Evolutionary conservation across 768 basidiomycete species (phyloP).

Genomic region (Psilocybe azurescens): DNA sequence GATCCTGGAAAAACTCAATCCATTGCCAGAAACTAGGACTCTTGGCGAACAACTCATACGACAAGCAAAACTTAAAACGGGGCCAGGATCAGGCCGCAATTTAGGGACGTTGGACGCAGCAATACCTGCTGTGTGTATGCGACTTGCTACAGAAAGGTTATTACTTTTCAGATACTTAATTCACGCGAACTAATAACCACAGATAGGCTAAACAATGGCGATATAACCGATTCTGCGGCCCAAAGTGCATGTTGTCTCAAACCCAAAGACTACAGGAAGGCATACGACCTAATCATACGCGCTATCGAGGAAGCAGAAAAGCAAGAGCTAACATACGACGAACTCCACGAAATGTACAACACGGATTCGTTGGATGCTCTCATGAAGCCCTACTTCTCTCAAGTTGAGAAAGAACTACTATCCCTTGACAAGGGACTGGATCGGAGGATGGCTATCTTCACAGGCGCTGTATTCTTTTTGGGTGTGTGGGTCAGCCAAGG

Average conservation of each 20-base stretch:
- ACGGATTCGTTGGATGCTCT: constrained; percentile 15
- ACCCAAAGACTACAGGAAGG: constrained; percentile 33
- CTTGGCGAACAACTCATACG: constrained; percentile 33
- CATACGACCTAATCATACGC: constrained; percentile 29
- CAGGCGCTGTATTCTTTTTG: constrained; percentile 51
- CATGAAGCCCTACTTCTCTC: constrained; percentile 32
- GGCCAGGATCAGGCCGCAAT: constrained; percentile 54
- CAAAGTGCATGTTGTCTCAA: constrained; percentile 37
- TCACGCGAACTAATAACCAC: not conserved
- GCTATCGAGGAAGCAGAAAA: constrained; percentile 27
- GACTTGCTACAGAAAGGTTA: constrained; percentile 55
- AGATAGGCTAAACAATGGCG: constrained; percentile 37
- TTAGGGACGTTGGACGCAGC: constrained; percentile 43
- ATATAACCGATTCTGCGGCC: constrained; percentile 34
- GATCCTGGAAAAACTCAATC: constrained; percentile 11
- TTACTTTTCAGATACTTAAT: not conserved
- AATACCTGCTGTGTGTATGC: constrained; percentile 54
- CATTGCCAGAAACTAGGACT: constrained; percentile 6
- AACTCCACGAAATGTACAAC: constrained; percentile 34
- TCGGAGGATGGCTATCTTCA: constrained; percentile 30
- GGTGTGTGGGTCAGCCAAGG: constrained; percentile 46
- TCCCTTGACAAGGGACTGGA: constrained; percentile 27
- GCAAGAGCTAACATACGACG: constrained; percentile 25
- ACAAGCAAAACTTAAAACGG: constrained; percentile 45
- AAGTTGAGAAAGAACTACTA: constrained; percentile 35